Base-by-base conservation (phyloP, 2,329 filamentous ascomycete species). In the Microsporum ferrugineum region DNA sequence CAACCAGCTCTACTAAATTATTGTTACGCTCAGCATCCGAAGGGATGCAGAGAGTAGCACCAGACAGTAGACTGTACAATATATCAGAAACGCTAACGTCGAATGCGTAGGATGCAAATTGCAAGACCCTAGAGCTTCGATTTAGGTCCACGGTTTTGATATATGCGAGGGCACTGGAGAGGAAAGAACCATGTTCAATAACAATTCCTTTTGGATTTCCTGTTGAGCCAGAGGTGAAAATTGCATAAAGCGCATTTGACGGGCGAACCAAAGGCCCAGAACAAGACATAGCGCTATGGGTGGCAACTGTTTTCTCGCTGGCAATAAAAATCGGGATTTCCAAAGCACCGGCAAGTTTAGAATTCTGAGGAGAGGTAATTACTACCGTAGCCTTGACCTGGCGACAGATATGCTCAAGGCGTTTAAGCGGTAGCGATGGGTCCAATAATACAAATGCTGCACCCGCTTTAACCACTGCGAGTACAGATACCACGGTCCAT, bases 41-140 rank as follows among this genome's bases (percentile, higher is more conserved):
- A 1, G 75, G 76, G 3, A 79, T 72, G 62, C 76, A 78, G 14
- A 79, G 65, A 27, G 71, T 74, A 12, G 76, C 77, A 53, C 77
- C 77, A n/a, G 33, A 8, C 14, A 60, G 57, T 14, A 67, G 57
- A 14, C 60, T 60, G 8, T 47, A 61, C 12, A 95, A 94, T 4
- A 91, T 90, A 70, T 95, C 90, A 71, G 94, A 94, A 3, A 95
- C 85, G 0, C 88, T 94, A 2, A 95, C 89, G 72, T 95, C 90
- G 69, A 95, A 95, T 0, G 89, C 94, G 0, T 89, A 88, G 3
- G 89, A 86, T 2, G 90, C 89, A 71, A 95, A 95, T 69, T 95
- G 89, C 0, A 95, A 80, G 70, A 95, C 56, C 31, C 73, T 63
- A 5, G 69, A 65, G 73, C 69, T 0, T 71, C 67, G n/a, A 74